These are phyloP conservation scores for Boehmeria nivea DNA, from an alignment of 306 rosid genomes.

Conservation along the genomic window DNA sequence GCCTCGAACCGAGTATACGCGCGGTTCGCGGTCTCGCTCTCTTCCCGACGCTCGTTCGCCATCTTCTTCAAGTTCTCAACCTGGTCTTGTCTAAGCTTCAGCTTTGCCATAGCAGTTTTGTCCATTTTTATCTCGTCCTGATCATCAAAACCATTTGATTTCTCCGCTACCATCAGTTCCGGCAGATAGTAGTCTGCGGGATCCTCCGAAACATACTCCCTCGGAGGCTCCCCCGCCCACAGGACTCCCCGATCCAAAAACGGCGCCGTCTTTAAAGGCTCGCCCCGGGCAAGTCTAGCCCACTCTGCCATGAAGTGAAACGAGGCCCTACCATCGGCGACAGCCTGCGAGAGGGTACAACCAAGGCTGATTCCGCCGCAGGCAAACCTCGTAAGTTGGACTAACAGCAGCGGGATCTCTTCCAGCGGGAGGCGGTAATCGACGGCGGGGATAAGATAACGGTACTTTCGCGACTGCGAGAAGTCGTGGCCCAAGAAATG, in stretches of 20 bases:
- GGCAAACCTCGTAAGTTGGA: constrained; percentile 45
- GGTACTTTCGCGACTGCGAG: too few species aligned
- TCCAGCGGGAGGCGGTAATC: constrained; percentile 45
- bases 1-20: too few species aligned
- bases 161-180: too few species aligned
- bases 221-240: too few species aligned
- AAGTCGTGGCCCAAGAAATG: constrained; percentile 24
- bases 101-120: too few species aligned
- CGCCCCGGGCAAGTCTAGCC: constrained; percentile 26
- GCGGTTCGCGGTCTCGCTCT: constrained; percentile 13
- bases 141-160: too few species aligned
- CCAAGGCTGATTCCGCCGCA: constrained; percentile 50
- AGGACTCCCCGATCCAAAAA: constrained; percentile 4
- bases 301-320: constrained; percentile 36
- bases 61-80: constrained; percentile 31
- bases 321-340: constrained; percentile 45
- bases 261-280: constrained; percentile 34
- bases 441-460: constrained; percentile 17
- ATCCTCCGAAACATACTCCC: too few species aligned
- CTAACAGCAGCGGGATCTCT: constrained; percentile 38
- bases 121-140: too few species aligned
- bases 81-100: constrained; percentile 30
- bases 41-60: constrained; percentile 30
- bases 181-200: too few species aligned
- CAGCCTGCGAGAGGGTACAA: constrained; percentile 30